Evolutionary conservation across 805 yeast genomes (phyloP), one percentile per base, ranked within the genome.

Genomic region (Sugiyamaella floridensis): DNA sequence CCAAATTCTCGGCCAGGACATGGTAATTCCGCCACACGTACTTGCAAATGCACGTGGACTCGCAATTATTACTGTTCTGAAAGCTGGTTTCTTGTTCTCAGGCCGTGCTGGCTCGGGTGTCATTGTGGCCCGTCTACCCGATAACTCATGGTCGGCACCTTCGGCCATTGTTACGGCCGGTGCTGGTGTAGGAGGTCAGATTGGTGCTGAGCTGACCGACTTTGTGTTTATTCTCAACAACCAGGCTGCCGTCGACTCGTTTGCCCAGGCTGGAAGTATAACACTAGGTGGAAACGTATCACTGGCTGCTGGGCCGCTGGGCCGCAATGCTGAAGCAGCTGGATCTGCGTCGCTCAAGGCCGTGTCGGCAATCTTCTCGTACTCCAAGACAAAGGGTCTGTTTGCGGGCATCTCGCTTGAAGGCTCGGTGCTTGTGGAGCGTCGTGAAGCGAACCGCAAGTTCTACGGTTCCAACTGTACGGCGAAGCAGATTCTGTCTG

Each of bases 71-170:
- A 92, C 98, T 0, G 97, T 93, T n/a, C 74, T 92, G 53, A 92
- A 93, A 68, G 99, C 98, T 3, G 99, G 99, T 2, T 92, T 92
- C 68, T 74, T 92, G 52, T 92, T 92, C 68, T 87, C 96, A 2
- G 99, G 98, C 28, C 80, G 99, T 67, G 98, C 97, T 0, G 99
- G 99, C 22, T 87, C 96, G 1, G 99, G 99, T 58, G 87, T 92
- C 37, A 86, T 92, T 56, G 95, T 92, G 22, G 96, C 97, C 4
- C 75, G 97, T 55, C 76, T 93, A 48, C 95, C 95, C 1, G 98
- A 93, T 69, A 98, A 97, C 0, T 71, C 86, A 0, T 92, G 99
- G 99, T 89, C 97, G 12, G 95, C 97, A 2, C 99, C 99, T 1
- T 84, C 95, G 1, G 99, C 97, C 9, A 85, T 93, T 59, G 84